phyloP scores from a whole-genome alignment of 352 stramenopile genomes.

The Aphanomyces astaci region DNA sequence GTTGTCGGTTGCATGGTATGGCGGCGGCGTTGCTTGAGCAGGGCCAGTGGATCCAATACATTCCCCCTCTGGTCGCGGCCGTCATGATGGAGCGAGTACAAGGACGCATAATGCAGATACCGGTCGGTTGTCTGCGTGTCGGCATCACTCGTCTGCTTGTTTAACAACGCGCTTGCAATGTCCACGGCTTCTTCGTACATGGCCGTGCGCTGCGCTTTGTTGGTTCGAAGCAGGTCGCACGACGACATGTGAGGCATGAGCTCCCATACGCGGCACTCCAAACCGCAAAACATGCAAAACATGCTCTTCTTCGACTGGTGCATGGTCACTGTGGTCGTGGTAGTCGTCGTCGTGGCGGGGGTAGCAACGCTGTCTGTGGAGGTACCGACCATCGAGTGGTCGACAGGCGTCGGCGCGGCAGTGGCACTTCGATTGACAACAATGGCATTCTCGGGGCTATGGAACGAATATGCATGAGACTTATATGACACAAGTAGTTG shows the following conservation, averaged over 20 bases:
- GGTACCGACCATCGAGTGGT: background rate
- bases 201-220: slow-evolving; percentile 48
- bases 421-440: slow-evolving; percentile 2
- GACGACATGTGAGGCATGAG: slow-evolving; percentile 35
- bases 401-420: background rate
- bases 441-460: slow-evolving; percentile 14
- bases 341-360: slow-evolving; percentile 26
- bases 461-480: background rate
- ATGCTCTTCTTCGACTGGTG: slow-evolving; percentile 30
- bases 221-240: slow-evolving; percentile 40
- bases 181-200: slow-evolving; percentile 60
- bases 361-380: background rate
- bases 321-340: slow-evolving; percentile 23
- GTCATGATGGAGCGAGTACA: slow-evolving; percentile 36
- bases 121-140: slow-evolving; percentile 24
- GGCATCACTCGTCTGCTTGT: slow-evolving; percentile 41
- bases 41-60: slow-evolving; percentile 1
- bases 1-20: slow-evolving; percentile 1
- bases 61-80: background rate
- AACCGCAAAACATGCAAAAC: slow-evolving; percentile 73
- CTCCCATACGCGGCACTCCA: slow-evolving; percentile 30
- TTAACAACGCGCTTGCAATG: slow-evolving; percentile 51
- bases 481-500: background rate
- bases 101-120: slow-evolving; percentile 63
- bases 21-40: slow-evolving; percentile 26